phyloP scores from a whole-genome alignment of 306 rosid species.

The Cicer pinnatifidum region DNA sequence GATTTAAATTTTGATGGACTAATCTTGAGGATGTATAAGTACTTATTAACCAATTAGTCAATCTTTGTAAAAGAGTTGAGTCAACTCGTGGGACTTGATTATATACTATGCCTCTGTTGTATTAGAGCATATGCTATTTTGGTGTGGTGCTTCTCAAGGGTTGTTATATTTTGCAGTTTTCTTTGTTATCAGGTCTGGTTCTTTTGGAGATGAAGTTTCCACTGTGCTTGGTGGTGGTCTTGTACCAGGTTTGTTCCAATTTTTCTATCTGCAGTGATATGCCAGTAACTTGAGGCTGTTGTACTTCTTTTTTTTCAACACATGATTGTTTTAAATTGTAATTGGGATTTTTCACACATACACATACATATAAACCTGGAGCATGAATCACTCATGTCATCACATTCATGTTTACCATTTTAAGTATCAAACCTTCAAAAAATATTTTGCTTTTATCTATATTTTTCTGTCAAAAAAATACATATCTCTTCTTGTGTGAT shows the following conservation, averaged over 20 bases:
- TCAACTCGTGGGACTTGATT: slow-evolving; percentile 1
- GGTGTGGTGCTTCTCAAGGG: background rate
- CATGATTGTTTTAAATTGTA: no score
- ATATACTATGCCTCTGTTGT: background rate
- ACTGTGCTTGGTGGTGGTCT: slow-evolving; percentile 94
- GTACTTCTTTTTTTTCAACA: background rate
- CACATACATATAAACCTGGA: no score
- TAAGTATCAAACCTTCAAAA: no score
- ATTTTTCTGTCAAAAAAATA: no score
- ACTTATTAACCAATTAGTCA: background rate
- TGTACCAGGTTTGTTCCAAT: slow-evolving; percentile 73
- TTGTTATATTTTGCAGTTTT: slow-evolving; percentile 31
- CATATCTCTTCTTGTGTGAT: slow-evolving; percentile 5
- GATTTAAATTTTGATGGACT: slow-evolving; percentile 9
- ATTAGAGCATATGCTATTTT: slow-evolving; percentile 4
- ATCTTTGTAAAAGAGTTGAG: background rate
- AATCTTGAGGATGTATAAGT: slow-evolving; percentile 2
- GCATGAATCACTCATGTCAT: no score
- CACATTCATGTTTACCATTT: no score
- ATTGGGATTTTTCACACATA: no score
- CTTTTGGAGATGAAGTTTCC: slow-evolving; percentile 74
- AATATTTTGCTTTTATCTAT: no score
- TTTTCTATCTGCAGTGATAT: slow-evolving; percentile 21
- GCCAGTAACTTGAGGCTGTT: background rate
- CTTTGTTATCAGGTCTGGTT: slow-evolving; percentile 65